A percentile compares a stretch with the other conserved stretches of the same genome.
These are phyloP conservation scores for Aspergillus saccharolyticus DNA, from an alignment of 495 filamentous ascomycete genomes.

Conservation along the genomic window DNA sequence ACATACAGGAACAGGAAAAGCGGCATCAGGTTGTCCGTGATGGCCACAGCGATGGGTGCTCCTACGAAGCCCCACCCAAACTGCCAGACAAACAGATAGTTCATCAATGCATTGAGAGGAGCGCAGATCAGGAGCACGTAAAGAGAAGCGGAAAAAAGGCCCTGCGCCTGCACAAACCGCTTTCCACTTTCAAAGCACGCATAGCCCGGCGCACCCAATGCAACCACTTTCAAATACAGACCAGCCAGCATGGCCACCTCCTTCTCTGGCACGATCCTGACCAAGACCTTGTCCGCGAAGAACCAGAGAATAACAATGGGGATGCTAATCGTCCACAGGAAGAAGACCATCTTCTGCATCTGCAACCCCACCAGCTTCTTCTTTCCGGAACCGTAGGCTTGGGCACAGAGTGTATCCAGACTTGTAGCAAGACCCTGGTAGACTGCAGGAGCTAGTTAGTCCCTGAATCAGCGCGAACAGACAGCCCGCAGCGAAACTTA, in stretches of 20 bases:
- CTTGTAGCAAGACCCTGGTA: constrained; percentile 70
- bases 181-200: constrained; percentile 69
- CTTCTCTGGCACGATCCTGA: constrained; percentile 58
- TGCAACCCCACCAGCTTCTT: constrained; percentile 67
- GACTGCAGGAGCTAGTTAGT: too few relatives aligned
- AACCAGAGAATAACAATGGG: constrained; percentile 64
- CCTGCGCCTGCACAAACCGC: constrained; percentile 70
- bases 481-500: constrained; percentile 9
- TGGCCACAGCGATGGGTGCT: constrained; percentile 76
- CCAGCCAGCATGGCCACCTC: constrained; percentile 61
- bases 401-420: constrained; percentile 70
- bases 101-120: constrained; percentile 66
- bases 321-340: constrained; percentile 59
- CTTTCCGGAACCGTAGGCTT: constrained; percentile 69
- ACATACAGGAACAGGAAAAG: constrained; percentile 68
- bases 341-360: constrained; percentile 63
- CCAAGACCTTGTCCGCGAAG: constrained; percentile 54
- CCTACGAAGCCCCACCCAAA: constrained; percentile 76
- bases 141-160: constrained; percentile 62
- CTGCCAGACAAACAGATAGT: constrained; percentile 71
- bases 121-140: constrained; percentile 65
- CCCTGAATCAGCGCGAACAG: too few relatives aligned
- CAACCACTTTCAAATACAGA: constrained; percentile 59
- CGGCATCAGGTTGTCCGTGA: constrained; percentile 79
- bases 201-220: constrained; percentile 64